These are phyloP conservation scores for Pholiota microspora DNA, from an alignment of 768 basidiomycete genomes.

Conservation along the genomic window DNA sequence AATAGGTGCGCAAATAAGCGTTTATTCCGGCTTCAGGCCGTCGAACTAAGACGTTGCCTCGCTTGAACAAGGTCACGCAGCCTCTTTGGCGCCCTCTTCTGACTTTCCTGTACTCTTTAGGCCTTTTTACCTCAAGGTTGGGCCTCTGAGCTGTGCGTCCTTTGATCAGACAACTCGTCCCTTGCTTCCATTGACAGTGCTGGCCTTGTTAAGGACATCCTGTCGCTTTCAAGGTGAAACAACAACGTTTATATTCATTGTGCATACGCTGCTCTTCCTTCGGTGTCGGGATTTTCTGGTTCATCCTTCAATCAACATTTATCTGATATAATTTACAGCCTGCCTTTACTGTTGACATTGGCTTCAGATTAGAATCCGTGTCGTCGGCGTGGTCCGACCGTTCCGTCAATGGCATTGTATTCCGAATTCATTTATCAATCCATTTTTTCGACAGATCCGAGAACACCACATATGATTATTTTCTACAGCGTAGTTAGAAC, in stretches of 20 bases:
- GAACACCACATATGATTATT: not conserved
- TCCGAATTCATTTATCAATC: not conserved
- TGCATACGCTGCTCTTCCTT: too few relatives aligned
- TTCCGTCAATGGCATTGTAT: not conserved
- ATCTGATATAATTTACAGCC: too few relatives aligned
- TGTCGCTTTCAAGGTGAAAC: not conserved
- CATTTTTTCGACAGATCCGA: not conserved
- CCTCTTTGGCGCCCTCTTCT: not conserved
- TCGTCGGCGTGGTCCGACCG: not conserved
- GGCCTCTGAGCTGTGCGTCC: not conserved
- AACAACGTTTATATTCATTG: not conserved
- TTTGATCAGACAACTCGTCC: not conserved
- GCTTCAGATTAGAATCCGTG: not conserved
- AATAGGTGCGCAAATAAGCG: not conserved
- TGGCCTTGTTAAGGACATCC: too few relatives aligned
- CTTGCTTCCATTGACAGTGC: not conserved
- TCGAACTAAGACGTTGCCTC: not conserved
- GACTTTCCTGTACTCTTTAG: not conserved
- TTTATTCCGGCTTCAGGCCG: conserved; percentile 1
- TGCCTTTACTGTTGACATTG: too few relatives aligned
- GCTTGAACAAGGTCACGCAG: not conserved
- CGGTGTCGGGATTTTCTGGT: too few relatives aligned
- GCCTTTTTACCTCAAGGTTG: not conserved
- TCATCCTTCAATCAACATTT: too few relatives aligned
- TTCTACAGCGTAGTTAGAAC: too few relatives aligned